phyloP scores from a whole-genome alignment of 192 early-diverging fungal species.

The Podila minutissima region DNA sequence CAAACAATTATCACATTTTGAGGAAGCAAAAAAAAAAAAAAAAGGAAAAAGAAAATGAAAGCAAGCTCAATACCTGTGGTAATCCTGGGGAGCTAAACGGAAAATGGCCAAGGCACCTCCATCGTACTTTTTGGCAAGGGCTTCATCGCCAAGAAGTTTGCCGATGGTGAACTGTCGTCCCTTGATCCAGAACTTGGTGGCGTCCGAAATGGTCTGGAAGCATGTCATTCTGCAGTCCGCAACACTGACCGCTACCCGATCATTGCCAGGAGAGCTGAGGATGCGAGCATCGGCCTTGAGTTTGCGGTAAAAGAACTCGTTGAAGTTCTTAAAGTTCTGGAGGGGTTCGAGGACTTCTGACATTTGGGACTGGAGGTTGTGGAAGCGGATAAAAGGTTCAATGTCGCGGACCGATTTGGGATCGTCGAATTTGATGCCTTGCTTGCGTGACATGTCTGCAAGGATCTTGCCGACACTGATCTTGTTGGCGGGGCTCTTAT shows the following conservation, averaged over 20 bases:
- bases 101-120: constrained; percentile 77
- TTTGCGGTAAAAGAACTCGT: constrained; percentile 89
- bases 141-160: constrained; percentile 63
- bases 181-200: constrained; percentile 85
- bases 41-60: neutral
- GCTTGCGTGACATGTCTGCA: constrained; percentile 66
- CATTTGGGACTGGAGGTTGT: constrained; percentile 66
- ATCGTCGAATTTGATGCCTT: constrained; percentile 77
- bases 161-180: constrained; percentile 74
- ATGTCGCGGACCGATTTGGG: constrained; percentile 73
- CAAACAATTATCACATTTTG: neutral
- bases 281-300: constrained; percentile 72
- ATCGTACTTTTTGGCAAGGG: constrained; percentile 59
- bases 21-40: neutral
- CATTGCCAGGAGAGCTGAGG: constrained; percentile 54
- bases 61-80: constrained; percentile 65
- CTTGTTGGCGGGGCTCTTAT: constrained; percentile 65
- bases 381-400: constrained; percentile 76
- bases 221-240: constrained; percentile 80
- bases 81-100: constrained; percentile 86
- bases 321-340: constrained; percentile 76
- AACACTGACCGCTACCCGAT: constrained; percentile 69
- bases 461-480: constrained; percentile 57
- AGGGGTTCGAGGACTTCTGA: constrained; percentile 76
- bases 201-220: constrained; percentile 71